A percentile compares a stretch with the other conserved stretches of the same genome.
phyloP scores from a whole-genome alignment of 1,284 basidiomycete species.

The Marasmius sp. region DNA sequence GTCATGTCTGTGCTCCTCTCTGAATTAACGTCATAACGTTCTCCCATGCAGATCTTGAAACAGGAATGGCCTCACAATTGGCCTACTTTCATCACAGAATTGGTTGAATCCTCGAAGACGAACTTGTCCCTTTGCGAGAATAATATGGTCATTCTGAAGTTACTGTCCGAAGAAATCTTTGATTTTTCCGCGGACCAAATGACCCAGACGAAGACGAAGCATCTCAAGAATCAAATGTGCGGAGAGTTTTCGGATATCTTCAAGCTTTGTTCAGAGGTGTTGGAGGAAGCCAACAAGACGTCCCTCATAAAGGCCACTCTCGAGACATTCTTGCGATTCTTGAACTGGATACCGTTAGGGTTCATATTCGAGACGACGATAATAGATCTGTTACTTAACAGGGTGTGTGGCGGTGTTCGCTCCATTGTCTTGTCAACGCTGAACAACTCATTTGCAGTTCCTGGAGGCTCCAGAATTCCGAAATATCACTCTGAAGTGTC shows the following conservation, averaged over 20 bases:
- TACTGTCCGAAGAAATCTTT: conserved; percentile 99
- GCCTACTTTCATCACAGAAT: conserved; percentile 97
- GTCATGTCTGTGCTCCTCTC: conserved; percentile 20
- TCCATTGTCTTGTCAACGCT: conserved; percentile 9
- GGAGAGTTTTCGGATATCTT: conserved; percentile 97
- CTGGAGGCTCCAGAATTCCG: conserved; percentile 97
- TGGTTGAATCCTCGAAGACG: conserved; percentile 95
- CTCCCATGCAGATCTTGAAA: conserved; percentile 82
- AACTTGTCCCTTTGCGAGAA: conserved; percentile 98
- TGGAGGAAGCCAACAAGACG: conserved; percentile 97
- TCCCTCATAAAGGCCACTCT: conserved; percentile 94
- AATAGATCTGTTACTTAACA: conserved; percentile 90
- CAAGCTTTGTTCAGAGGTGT: conserved; percentile 92
- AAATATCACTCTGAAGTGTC: conserved; percentile 95
- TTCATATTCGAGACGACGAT: conserved; percentile 99
- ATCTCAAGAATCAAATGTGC: conserved; percentile 97
- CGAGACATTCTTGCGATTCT: conserved; percentile 93
- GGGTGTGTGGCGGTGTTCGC: conserved; percentile 53
- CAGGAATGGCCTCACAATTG: conserved; percentile 99
- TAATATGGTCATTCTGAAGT: conserved; percentile 98
- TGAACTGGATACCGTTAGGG: conserved; percentile 99
- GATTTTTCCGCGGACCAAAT: conserved; percentile 99
- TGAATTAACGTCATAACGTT: neutral
- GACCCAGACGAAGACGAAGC: conserved; percentile 98
- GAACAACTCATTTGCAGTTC: conserved; percentile 59